Evolutionary conservation across 129 eudicot species (phyloP), one percentile per base, ranked within the genome.

Genomic region (Apium graveolens): DNA sequence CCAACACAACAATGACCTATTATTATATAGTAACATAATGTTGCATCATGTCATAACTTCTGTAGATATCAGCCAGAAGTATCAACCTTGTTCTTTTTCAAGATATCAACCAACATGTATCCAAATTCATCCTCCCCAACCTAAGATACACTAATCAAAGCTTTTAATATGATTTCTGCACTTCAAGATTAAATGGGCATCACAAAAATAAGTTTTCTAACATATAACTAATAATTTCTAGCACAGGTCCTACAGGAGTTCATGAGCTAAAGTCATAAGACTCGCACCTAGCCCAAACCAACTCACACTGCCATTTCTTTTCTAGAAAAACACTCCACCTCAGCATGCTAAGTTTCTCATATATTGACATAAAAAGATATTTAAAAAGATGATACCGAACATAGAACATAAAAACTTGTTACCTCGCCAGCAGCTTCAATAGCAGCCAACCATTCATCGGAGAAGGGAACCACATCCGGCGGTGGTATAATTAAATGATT

Each of bases 391-490:
- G 53, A 42, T 42, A 72, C 17, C 18, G 11, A 71, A 41, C 41
- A 42, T 39, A 43, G 35, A 72, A 46, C n/a, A 53, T 3, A 18
- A 29, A 44, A 49, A 74, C 88, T 31, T 66, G 11, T 38, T 66
- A 96, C 99, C 95, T 96, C 99, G 81, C 99, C 99, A 76, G 99
- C 99, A 73, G 99, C 96, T 87, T 96, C 99, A 37, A 96, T 80
- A 74, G n/a, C n/a, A 84, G 97, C 91, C 82, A 96, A 82, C 99
- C 99, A 96, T 87, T 96, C 97, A 46, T 96, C 99, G 78, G 97
- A 92, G 80, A 96, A 96, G 78, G 99, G 99, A 79, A 90, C 85
- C 27, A 90, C 95, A 86, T 94, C 83, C 74, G 85, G 81, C 32
- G 92, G 92, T 76, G 80, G 84, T 78, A 78, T 76, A 55, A 80